Evolutionary conservation across 106 monocot genomes (phyloP).

Genomic region (Cymbidium sinense): DNA sequence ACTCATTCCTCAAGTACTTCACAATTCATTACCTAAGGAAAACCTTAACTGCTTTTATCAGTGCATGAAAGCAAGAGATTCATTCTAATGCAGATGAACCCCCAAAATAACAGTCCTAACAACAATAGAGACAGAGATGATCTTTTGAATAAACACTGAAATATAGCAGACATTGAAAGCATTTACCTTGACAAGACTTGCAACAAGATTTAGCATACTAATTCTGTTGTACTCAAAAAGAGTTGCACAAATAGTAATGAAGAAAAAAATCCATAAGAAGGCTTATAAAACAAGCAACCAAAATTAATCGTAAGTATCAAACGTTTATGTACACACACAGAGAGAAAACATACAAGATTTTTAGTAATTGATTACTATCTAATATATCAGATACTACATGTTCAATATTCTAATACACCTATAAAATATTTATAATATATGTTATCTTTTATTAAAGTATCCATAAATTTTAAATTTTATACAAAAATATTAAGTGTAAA

Average conservation of each 20-base stretch:
- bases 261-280: not conserved
- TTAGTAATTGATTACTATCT: too few species aligned
- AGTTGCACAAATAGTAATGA: constrained; percentile 14
- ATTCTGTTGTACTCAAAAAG: constrained; percentile 76
- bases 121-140: not conserved
- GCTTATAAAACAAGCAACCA: not conserved
- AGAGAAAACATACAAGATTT: too few species aligned
- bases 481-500: too few species aligned
- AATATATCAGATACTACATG: too few species aligned
- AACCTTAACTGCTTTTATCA: not conserved
- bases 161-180: not conserved
- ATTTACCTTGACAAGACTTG: constrained; percentile 77
- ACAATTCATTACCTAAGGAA: not conserved
- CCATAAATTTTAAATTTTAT: too few species aligned
- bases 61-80: not conserved
- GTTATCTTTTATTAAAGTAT: too few species aligned
- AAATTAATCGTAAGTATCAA: not conserved
- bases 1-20: not conserved
- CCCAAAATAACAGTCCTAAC: not conserved
- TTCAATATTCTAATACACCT: too few species aligned
- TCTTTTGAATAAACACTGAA: not conserved
- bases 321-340: not conserved
- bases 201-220: constrained; percentile 93
- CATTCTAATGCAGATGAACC: not conserved
- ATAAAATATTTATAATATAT: too few species aligned